Conservation (phyloP, 768 basidiomycete species). For the Psilocybe subaeruginosa region DNA sequence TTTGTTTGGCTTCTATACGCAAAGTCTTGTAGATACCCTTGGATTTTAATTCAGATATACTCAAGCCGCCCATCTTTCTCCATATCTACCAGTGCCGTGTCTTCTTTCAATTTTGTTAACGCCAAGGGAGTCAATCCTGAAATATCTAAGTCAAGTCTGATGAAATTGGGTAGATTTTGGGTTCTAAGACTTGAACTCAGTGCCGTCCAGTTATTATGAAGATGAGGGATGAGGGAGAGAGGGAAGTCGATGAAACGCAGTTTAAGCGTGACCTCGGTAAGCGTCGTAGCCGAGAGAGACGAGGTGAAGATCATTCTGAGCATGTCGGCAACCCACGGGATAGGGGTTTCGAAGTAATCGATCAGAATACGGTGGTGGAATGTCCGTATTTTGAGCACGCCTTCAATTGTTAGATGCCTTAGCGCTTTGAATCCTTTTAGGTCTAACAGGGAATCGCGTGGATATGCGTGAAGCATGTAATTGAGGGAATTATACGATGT, state of each 20-base stretch:
- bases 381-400: background rate
- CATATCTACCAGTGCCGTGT: too few relatives aligned
- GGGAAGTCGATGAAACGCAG: background rate
- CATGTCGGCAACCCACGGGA: background rate
- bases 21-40: too few relatives aligned
- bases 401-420: background rate
- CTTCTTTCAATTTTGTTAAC: background rate
- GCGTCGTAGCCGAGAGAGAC: background rate
- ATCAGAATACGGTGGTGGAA: background rate
- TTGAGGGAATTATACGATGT: background rate
- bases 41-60: too few relatives aligned
- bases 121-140: background rate
- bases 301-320: background rate
- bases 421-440: background rate
- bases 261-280: background rate
- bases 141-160: background rate
- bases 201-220: background rate
- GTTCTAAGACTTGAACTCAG: background rate
- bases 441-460: background rate
- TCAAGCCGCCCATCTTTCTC: too few relatives aligned
- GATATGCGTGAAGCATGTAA: background rate
- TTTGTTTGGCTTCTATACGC: too few relatives aligned
- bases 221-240: background rate
- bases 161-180: background rate
- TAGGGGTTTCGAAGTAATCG: background rate